These are phyloP conservation scores for Ustilago xerochloae DNA, from an alignment of 1,284 basidiomycete genomes.

Conservation along the genomic window DNA sequence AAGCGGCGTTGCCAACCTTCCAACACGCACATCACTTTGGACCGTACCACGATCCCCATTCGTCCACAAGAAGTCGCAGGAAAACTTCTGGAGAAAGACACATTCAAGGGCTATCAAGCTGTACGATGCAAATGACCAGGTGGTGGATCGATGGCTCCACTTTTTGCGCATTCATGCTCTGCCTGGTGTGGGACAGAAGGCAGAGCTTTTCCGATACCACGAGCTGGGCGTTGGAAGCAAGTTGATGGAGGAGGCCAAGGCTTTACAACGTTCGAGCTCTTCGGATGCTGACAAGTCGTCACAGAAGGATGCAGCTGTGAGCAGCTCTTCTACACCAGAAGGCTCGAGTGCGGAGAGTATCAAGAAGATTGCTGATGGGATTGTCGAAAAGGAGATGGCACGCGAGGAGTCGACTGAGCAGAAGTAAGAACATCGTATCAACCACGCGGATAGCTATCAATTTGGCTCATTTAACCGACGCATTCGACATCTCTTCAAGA, in stretches of 20 bases:
- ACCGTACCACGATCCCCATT: conserved; percentile 89
- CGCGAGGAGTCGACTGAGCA: conserved; percentile 20
- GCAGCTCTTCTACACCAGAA: background rate
- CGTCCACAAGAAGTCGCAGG: conserved; percentile 92
- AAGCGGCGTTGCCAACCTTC: conserved; percentile 77
- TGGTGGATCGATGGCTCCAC: conserved; percentile 82
- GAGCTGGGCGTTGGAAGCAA: conserved; percentile 32
- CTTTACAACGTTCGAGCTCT: conserved; percentile 22
- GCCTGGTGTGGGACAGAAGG: conserved; percentile 86
- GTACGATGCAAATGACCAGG: conserved; percentile 84
- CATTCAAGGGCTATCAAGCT: conserved; percentile 89
- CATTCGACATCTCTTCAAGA: background rate
- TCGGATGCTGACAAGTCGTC: background rate
- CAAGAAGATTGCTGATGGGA: conserved; percentile 46
- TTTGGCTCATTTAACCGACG: background rate
- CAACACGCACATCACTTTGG: conserved; percentile 82
- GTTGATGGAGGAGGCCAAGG: conserved; percentile 46
- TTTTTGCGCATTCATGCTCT: conserved; percentile 83
- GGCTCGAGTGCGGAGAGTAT: conserved; percentile 23
- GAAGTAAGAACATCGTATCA: conserved; percentile 7
- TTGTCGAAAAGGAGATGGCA: conserved; percentile 45
- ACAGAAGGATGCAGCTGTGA: background rate
- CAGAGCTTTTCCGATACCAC: conserved; percentile 75
- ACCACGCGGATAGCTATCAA: background rate
- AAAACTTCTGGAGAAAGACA: conserved; percentile 89